Evolutionary conservation across 2,329 filamentous ascomycete species (phyloP), one percentile per base, ranked within the genome.

Genomic region (Pezicula rhizophila): DNA sequence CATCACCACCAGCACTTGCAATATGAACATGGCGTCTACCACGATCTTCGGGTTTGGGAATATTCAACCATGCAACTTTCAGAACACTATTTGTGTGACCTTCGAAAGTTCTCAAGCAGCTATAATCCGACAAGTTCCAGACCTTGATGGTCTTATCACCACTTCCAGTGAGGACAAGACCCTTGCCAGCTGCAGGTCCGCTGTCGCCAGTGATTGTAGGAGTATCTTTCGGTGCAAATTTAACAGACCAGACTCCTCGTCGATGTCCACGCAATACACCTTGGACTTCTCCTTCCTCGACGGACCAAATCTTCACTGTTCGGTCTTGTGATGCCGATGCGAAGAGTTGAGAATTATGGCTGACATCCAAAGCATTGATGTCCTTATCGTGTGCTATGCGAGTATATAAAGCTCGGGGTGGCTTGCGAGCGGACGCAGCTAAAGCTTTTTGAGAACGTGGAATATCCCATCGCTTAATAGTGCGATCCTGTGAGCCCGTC

Each of bases 331-430:
- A 97, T 26, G 93, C 92, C 1, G 93, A 96, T 3, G 92, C 95
- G 63, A 99, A 97, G 1, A 96, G 70, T n/a, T 83, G 80, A 4
- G 80, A 81, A 1, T 79, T 76, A 18, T 82, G 78, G 55, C 90
- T 88, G 10, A 93, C 77, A 55, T 95, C 89, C 45, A 99, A 79
- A 2, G 93, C 90, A 60, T 99, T 99, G 69, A 99, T 99, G 58
- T 99, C 93, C 66, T 99, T 99, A 64, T 99, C 93, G 68, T 99
- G 93, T 1, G 93, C 93, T 68, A 96, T 95, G 49, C 93, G 81
- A 1, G 93, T 97, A 66, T 88, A 99, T 4, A 84, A 70, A 37
- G 89, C 89, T 58, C 82, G 74, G 8, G 82, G 71, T 8, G 78
- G 75, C 49, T 78, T 77, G 52, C 77, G 79, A 42, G 70, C 67